Conservation (phyloP, 108 stramenopile genomes). For the Epithemia pelagica region DNA sequence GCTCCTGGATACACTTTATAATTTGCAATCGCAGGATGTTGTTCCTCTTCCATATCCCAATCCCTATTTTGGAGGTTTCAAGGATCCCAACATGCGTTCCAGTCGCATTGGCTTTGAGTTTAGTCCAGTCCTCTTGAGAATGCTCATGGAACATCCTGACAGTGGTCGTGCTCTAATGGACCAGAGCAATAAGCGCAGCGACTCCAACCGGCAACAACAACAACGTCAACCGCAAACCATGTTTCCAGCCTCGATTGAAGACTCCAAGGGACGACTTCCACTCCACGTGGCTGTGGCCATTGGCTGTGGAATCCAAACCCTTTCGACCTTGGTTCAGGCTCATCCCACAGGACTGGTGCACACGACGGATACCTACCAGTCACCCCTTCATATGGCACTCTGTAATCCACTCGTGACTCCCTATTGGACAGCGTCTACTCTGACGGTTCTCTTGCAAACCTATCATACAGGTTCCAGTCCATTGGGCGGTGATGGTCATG, state of each 20-base stretch:
- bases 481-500: not conserved
- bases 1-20: slow-evolving; percentile 22
- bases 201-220: not conserved
- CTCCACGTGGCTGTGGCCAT: slow-evolving; percentile 36
- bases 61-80: not conserved
- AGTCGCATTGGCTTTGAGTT: not conserved
- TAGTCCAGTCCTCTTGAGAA: slow-evolving; percentile 20
- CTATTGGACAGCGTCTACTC: slow-evolving; percentile 17
- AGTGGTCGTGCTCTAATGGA: not conserved
- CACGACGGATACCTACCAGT: slow-evolving; percentile 40
- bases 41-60: not conserved
- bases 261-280: slow-evolving; percentile 31
- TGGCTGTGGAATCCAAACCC: slow-evolving; percentile 20
- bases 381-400: slow-evolving; percentile 40
- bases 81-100: not conserved
- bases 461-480: slow-evolving; percentile 25
- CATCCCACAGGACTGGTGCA: slow-evolving; percentile 42
- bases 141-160: slow-evolving; percentile 34
- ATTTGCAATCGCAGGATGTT: slow-evolving; percentile 20
- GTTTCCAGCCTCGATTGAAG: slow-evolving; percentile 21
- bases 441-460: slow-evolving; percentile 31
- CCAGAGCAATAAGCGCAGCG: not conserved
- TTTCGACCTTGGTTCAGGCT: slow-evolving; percentile 29
- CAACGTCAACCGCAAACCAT: not conserved
- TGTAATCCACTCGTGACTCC: slow-evolving; percentile 28